These are phyloP conservation scores for Geosmithia flava DNA, from an alignment of 2,329 filamentous ascomycete genomes.

Conservation along the genomic window DNA sequence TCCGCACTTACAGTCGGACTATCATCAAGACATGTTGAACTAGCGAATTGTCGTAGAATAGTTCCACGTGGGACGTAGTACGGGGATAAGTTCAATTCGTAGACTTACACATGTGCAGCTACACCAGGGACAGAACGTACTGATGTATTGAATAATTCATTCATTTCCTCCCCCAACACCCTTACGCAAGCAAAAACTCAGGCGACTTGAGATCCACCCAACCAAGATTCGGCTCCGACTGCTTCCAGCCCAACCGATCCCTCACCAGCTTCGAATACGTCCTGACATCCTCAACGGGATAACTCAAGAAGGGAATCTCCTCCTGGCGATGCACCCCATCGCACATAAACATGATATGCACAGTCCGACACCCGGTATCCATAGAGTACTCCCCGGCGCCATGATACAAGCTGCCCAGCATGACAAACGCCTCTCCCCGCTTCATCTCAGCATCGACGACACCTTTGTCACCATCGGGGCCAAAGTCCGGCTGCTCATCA, in stretches of 20 bases:
- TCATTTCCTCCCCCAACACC: too few relatives aligned
- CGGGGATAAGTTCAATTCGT: too few relatives aligned
- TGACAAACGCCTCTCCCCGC: constrained; percentile 21
- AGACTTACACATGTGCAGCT: too few relatives aligned
- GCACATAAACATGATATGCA: constrained; percentile 26
- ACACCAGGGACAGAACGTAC: too few relatives aligned
- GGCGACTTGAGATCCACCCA: constrained; percentile 25
- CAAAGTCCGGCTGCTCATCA: constrained; percentile 21
- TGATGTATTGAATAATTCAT: too few relatives aligned
- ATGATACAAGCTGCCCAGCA: constrained; percentile 24
- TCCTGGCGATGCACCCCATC: constrained; percentile 21
- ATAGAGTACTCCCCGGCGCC: constrained; percentile 17
- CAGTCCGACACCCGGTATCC: constrained; percentile 15
- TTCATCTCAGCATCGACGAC: constrained; percentile 16
- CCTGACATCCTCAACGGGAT: constrained; percentile 23
- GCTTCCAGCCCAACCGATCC: constrained; percentile 23
- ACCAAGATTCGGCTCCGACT: constrained; percentile 24
- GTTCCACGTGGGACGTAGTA: too few relatives aligned
- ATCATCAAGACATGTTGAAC: too few relatives aligned
- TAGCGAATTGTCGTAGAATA: too few relatives aligned
- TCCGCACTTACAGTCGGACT: too few relatives aligned
- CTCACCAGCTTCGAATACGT: constrained; percentile 20
- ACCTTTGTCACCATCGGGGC: constrained; percentile 11
- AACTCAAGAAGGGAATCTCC: constrained; percentile 12
- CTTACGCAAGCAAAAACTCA: constrained; percentile 14